Conservation (phyloP, 495 filamentous ascomycete species). For the Mytilinidion resinicola region DNA sequence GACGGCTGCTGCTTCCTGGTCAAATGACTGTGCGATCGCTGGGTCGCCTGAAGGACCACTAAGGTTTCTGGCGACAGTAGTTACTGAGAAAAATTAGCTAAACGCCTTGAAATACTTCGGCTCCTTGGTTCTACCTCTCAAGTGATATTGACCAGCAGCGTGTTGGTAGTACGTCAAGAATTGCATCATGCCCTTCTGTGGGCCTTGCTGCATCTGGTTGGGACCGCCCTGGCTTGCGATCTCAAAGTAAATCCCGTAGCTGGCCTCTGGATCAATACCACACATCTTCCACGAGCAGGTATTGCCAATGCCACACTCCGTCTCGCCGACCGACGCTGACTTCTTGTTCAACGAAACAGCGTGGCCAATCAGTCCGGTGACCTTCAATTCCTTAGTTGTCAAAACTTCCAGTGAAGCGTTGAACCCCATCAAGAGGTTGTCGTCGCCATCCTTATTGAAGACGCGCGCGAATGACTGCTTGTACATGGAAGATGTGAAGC, state of each 20-base stretch:
- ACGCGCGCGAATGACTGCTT: slow-evolving; percentile 97
- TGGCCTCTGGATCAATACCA: slow-evolving; percentile 86
- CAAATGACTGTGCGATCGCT: slow-evolving; percentile 95
- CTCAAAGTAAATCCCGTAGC: slow-evolving; percentile 96
- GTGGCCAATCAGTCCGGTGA: slow-evolving; percentile 96
- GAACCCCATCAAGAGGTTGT: slow-evolving; percentile 96
- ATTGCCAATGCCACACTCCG: slow-evolving; percentile 96
- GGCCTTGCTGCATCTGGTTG: slow-evolving; percentile 73
- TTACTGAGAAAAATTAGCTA: slow-evolving; percentile 47
- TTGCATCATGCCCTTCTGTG: slow-evolving; percentile 94
- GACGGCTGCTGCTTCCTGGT: slow-evolving; percentile 96
- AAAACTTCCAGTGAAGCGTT: slow-evolving; percentile 95
- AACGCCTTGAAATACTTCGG: no score
- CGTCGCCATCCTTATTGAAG: slow-evolving; percentile 92
- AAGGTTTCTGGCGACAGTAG: slow-evolving; percentile 84
- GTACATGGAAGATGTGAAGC: slow-evolving; percentile 99
- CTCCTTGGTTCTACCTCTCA: slow-evolving; percentile 35
- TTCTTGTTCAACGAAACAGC: slow-evolving; percentile 97
- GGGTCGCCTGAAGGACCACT: slow-evolving; percentile 95
- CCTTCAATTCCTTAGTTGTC: slow-evolving; percentile 97
- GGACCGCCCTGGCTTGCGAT: slow-evolving; percentile 92
- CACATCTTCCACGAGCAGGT: slow-evolving; percentile 99
- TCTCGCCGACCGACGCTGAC: slow-evolving; percentile 92
- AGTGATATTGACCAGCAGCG: slow-evolving; percentile 90
- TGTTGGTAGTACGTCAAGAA: slow-evolving; percentile 99